These are phyloP conservation scores for Aspergillus sp. DNA, from an alignment of 2,329 filamentous ascomycete genomes.

Conservation along the genomic window DNA sequence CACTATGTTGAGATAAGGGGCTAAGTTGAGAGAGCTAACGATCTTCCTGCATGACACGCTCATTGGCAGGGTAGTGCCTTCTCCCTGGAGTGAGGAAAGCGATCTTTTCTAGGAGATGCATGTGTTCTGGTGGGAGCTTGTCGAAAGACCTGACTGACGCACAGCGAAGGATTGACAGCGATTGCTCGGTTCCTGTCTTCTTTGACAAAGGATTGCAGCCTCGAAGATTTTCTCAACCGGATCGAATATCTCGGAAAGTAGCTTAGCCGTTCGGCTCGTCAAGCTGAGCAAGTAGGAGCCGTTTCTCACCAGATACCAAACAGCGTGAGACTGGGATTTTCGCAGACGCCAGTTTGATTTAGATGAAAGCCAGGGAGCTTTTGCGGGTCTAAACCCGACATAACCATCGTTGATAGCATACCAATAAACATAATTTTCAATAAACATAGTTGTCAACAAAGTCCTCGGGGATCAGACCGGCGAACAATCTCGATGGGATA, in stretches of 20 bases:
- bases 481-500: constrained; percentile 30
- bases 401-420: constrained; percentile 29
- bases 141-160: constrained; percentile 52
- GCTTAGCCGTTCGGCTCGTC: constrained; percentile 6
- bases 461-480: constrained; percentile 26
- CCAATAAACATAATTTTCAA: too few relatives aligned
- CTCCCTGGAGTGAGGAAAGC: constrained; percentile 45
- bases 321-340: not conserved
- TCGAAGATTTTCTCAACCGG: constrained; percentile 36
- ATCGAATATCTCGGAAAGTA: constrained; percentile 20
- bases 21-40: constrained; percentile 43
- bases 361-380: constrained; percentile 28
- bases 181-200: constrained; percentile 31
- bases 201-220: constrained; percentile 42
- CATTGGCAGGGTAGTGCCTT: constrained; percentile 42
- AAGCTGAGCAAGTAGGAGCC: constrained; percentile 15
- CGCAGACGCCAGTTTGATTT: constrained; percentile 23
- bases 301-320: constrained; percentile 6
- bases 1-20: constrained; percentile 47
- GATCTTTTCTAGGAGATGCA: constrained; percentile 39
- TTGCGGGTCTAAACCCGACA: constrained; percentile 33
- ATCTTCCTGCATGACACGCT: constrained; percentile 49
- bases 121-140: constrained; percentile 36
- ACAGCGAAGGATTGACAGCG: constrained; percentile 34
- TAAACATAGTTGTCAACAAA: too few relatives aligned